A percentile compares a stretch with the other conserved stretches of the same genome.
Evolutionary conservation across 805 yeast species (phyloP).

Genomic region (Komagataella pseudopastoris): DNA sequence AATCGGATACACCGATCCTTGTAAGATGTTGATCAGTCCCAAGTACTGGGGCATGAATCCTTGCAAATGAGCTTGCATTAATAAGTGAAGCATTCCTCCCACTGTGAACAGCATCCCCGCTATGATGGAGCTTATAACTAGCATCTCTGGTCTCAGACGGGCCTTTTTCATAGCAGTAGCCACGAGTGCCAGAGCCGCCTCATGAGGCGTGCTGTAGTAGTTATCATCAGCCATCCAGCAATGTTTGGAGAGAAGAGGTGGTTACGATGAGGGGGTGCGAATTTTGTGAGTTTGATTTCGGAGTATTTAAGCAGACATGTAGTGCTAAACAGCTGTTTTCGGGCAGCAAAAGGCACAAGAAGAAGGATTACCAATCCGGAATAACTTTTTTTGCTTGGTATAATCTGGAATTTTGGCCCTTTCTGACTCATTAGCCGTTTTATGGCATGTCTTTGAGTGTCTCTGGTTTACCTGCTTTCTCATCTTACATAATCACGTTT

Average conservation of each 20-base stretch:
- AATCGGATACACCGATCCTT: constrained; percentile 53
- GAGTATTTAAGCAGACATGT: background rate
- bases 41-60: constrained; percentile 25
- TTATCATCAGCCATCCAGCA: constrained; percentile 27
- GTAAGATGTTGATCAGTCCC: constrained; percentile 39
- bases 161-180: constrained; percentile 81
- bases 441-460: too few relatives aligned
- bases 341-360: background rate
- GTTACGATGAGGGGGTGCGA: constrained; percentile 1
- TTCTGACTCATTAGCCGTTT: too few relatives aligned
- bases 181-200: constrained; percentile 72
- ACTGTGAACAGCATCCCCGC: constrained; percentile 60
- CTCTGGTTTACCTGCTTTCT: too few relatives aligned
- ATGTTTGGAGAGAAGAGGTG: background rate
- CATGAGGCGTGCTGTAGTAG: constrained; percentile 60
- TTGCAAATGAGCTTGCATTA: constrained; percentile 39
- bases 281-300: background rate
- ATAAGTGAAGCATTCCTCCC: constrained; percentile 60
- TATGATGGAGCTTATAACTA: constrained; percentile 49
- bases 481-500: too few relatives aligned
- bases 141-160: constrained; percentile 43
- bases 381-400: too few relatives aligned
- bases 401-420: too few relatives aligned
- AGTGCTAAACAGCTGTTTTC: background rate
- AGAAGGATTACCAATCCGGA: background rate